Base-by-base conservation (phyloP, 2,329 filamentous ascomycete species). In the Cladorrhinum sp. region DNA sequence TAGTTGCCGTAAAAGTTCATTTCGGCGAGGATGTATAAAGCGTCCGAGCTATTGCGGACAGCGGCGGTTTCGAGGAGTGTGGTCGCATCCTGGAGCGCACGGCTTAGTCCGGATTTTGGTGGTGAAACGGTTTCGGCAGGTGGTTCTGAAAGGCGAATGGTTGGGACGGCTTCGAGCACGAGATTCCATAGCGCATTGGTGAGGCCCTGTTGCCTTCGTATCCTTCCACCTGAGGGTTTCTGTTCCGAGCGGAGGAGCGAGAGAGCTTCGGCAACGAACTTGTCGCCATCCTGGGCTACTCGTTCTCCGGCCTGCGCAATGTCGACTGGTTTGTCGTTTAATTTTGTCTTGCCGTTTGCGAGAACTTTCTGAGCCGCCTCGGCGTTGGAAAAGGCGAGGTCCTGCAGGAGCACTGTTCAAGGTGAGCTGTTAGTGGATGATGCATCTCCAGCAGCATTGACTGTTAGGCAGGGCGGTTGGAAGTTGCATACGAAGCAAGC, bases 1-100 rank as follows among this genome's bases (percentile, higher is more conserved):
- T 89, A 96, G 75, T 98, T 97, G 72, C 95, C 95, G 70, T 95
- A 92, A 75, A 98, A 98, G 78, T 96, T 96, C 82, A 99, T 88
- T 73, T 99, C 91, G 18, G 91, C 95, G 23, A 99, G 82, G 16
- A 96, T 80, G 71, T 89, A 96, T 51, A 98, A 85, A 4, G 95
- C 95, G 73, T 99, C 93, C 1, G 91, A 83, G 71, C 92, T 86
- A 65, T 85, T 84, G 63, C 80, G 75, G 16, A 75, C 73, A 14
- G 82, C 80, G 1, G 83, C 80, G 60, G 80, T 75, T 63, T 85
- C 76, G 20, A 86, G 78, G 21, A 84, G 74, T 58, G 75, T 75
- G 23, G 85, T 80, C 4, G 82, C 82, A 28, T 81, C 79, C 23
- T 78, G 69, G 4, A 85, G 75, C 30, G 79, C 76, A 0, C 79